Base-by-base conservation (phyloP, 148 eudicot genomes). In the Pharnaceum exiguum region DNA sequence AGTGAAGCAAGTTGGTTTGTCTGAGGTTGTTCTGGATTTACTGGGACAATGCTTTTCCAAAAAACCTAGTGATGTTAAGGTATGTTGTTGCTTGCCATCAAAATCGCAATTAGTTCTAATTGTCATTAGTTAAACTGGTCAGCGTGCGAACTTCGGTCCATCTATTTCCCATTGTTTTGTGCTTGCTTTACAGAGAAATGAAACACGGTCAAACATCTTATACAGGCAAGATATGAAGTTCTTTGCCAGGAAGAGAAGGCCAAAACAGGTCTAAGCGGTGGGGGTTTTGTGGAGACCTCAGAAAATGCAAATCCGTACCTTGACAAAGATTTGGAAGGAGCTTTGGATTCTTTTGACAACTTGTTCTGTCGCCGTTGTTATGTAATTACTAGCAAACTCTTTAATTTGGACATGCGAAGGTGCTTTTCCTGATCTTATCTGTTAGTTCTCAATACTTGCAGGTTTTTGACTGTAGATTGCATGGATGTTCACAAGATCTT, bases 401-500 rank as follows among this genome's bases (percentile, higher is more conserved):
- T 43, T 18, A 16, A 21, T 27, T 10, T 29, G 6, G 29, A 40
- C 29, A 24, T 52, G 55, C 26, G 23, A 38, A 32, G 26, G 10
- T 28, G 45, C 19, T n/a, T 27, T 67, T 44, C 51, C 42, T 19
- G 56, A 33, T 32, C 53, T 61, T n/a, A 54, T 40, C 29, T 62
- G 27, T 56, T 68, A 25, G 23, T 63, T 32, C 40, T 60, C 55
- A 63, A 18, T 21, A 28, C 65, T 79, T 59, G 71, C 85, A 94
- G 99, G 96, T 94, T 38, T 93, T 94, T 68, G 99, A 94, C 52
- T 94, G 99, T 74, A 86, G 83, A 75, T 65, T 89, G 69, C 96
- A 94, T 82, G 99, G 99, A 40, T 94, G 99, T 66, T 94, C 99
- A 16, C 96, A 89, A 73, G 99, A 94, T 65, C 96, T 94, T 46